A percentile compares a stretch with the other conserved stretches of the same genome.
phyloP scores from a whole-genome alignment of 2,329 filamentous ascomycete species.

The Zymoseptoria ardabiliae region DNA sequence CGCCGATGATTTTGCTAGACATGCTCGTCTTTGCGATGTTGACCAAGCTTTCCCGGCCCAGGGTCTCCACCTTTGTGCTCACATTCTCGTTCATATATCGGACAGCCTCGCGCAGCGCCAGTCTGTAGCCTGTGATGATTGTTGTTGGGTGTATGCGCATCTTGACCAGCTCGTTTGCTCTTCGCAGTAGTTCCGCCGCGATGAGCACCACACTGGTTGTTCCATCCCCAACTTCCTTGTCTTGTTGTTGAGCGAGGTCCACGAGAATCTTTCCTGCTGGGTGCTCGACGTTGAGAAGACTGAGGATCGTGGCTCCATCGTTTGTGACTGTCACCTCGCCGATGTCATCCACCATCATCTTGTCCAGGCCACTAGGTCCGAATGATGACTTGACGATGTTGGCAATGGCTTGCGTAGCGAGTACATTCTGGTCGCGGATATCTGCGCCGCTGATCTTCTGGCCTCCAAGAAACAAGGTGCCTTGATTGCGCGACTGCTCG shows the following conservation, averaged over 20 bases:
- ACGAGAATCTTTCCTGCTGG: constrained; percentile 97
- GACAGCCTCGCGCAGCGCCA: constrained; percentile 90
- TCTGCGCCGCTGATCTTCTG: constrained; percentile 95
- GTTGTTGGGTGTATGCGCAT: constrained; percentile 99
- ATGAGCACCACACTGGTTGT: constrained; percentile 97
- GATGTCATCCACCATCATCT: constrained; percentile 99
- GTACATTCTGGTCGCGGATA: constrained; percentile 95
- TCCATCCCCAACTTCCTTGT: constrained; percentile 97
- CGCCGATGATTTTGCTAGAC: constrained; percentile 97
- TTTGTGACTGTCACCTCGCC: constrained; percentile 99
- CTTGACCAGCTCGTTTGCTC: constrained; percentile 97
- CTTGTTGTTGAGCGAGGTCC: constrained; percentile 94
- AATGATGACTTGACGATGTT: constrained; percentile 99
- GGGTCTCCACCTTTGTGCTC: constrained; percentile 85
- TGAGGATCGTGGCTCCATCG: constrained; percentile 94
- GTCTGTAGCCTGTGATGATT: constrained; percentile 95
- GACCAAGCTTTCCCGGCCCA: constrained; percentile 82
- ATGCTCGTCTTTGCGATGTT: constrained; percentile 98
- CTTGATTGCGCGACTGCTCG: constrained; percentile 83
- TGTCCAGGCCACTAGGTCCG: constrained; percentile 91
- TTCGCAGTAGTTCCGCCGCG: constrained; percentile 84
- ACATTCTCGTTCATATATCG: constrained; percentile 99
- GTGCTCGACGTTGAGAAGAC: constrained; percentile 92
- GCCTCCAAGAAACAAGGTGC: constrained; percentile 93
- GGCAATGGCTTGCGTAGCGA: constrained; percentile 91